Percentiles rank a stretch among this genome's conserved stretches.
phyloP scores from a whole-genome alignment of 1,284 basidiomycete species.

The Chondrostereum purpureum region DNA sequence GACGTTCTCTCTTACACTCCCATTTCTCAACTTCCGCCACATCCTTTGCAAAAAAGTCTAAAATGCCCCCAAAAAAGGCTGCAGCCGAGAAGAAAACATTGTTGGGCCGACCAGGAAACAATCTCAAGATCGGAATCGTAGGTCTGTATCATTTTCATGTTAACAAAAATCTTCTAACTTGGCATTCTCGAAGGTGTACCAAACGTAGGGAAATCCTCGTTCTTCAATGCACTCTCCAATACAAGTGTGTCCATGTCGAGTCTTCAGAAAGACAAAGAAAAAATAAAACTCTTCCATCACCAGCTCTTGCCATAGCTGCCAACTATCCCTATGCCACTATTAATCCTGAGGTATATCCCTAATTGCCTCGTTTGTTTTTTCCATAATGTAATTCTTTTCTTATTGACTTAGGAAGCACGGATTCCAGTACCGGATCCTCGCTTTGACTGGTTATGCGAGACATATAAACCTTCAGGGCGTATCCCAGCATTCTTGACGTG shows the following conservation, averaged over 20 bases:
- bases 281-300: conserved; percentile 3
- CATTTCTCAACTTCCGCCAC: conserved; percentile 17
- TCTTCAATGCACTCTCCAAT: conserved; percentile 94
- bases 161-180: conserved; percentile 12
- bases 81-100: conserved; percentile 77
- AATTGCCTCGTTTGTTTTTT: background rate
- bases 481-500: conserved; percentile 96
- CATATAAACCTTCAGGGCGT: conserved; percentile 86
- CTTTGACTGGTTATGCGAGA: conserved; percentile 89
- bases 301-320: conserved; percentile 94
- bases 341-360: conserved; percentile 58
- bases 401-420: conserved; percentile 69
- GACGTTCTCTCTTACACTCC: conserved; percentile 4
- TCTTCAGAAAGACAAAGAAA: too few relatives aligned
- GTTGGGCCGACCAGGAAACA: conserved; percentile 88
- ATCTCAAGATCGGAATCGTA: conserved; percentile 95
- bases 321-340: conserved; percentile 99
- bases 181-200: conserved; percentile 59
- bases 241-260: conserved; percentile 43
- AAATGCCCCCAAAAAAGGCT: conserved; percentile 85
- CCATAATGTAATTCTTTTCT: conserved; percentile 6
- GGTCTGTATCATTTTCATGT: conserved; percentile 49
- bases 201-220: conserved; percentile 92
- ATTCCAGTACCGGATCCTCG: conserved; percentile 95
- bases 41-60: conserved; percentile 39